Base-by-base conservation (phyloP, 2,329 filamentous ascomycete genomes). In the Xylariaceae sp. region DNA sequence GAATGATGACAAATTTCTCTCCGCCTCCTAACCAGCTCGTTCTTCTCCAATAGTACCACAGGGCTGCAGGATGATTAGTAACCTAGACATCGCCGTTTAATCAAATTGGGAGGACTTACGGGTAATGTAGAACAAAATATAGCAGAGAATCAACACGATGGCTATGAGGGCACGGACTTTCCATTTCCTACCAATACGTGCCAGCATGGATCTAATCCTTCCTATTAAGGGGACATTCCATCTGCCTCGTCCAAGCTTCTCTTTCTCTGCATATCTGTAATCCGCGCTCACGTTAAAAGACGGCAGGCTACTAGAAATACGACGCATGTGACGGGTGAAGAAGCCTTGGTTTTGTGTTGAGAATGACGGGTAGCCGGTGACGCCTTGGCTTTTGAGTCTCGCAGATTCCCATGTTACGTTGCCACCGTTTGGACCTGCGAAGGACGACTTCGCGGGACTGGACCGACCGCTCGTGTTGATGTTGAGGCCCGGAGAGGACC, bases 1-100 rank as follows among this genome's bases (percentile, higher is more conserved):
- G 80, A 60, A 99, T 92, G 52, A 99, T 89, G 62, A 99, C 95
- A 70, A 89, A 93, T 69, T 96, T 98, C 70, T 88, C 87, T 19
- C 95, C 95, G 47, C 90, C 90, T 48, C 93, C 93, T 2, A 96
- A 79, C 74, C 82, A 82, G 37, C 87, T 77, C 45, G 88, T 82
- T 75, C 90, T 83, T 67, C 91, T 86, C 79, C 90, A 96, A 71
- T 77, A 76, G 65, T 83, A 83, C 32, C 80, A 67, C 4, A 85
- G 70, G 20, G 81, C 81, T 84, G 65, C 42, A 18, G n/a, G 12
- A 40, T 44, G 26, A 61, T 75, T 60, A 76, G 67, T 44, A n/a
- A 56, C 32, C 40, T 44, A 18, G 10, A 43, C 40, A 37, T 37
- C 32, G 32, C 32, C 10, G 19, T 40, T n/a, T 23, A 44, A 42